Conservation (phyloP, 2,329 filamentous ascomycete genomes). For the Colletotrichum aenigma region DNA sequence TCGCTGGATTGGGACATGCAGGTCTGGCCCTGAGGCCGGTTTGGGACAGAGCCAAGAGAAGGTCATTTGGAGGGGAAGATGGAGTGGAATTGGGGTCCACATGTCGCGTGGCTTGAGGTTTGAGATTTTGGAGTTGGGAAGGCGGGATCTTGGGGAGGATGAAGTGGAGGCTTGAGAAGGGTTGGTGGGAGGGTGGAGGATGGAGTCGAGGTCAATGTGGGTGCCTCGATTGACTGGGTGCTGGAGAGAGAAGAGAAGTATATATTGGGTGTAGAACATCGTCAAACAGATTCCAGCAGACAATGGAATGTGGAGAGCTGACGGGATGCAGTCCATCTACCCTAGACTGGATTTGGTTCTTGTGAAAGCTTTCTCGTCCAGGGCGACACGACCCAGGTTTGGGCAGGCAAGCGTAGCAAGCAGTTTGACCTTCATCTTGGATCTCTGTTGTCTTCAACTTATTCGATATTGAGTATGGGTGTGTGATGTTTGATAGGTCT, state of each 20-base stretch:
- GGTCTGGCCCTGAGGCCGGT: neutral
- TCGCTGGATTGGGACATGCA: neutral
- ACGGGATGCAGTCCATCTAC: neutral
- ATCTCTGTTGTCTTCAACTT: neutral
- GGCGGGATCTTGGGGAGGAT: neutral
- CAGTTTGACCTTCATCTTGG: fast-evolving
- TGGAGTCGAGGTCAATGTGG: neutral
- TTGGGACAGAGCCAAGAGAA: neutral
- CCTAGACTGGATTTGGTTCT: neutral
- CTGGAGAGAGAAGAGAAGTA: neutral
- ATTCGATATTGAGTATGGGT: neutral
- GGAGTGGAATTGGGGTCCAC: neutral
- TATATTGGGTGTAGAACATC: too few relatives aligned
- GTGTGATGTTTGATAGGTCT: too few relatives aligned
- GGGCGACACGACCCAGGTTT: fast-evolving
- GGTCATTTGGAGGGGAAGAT: neutral
- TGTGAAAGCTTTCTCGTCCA: fast-evolving
- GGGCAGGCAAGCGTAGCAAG: neutral
- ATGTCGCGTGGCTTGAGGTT: neutral
- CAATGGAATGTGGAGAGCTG: too few relatives aligned
- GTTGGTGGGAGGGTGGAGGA: neutral
- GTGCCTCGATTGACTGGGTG: neutral
- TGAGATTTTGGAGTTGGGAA: neutral
- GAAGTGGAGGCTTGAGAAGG: too few relatives aligned
- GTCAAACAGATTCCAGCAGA: too few relatives aligned